Percentiles rank a stretch among this genome's conserved stretches.
Conservation (phyloP, 768 basidiomycete species). For the Termitomyces sp. region DNA sequence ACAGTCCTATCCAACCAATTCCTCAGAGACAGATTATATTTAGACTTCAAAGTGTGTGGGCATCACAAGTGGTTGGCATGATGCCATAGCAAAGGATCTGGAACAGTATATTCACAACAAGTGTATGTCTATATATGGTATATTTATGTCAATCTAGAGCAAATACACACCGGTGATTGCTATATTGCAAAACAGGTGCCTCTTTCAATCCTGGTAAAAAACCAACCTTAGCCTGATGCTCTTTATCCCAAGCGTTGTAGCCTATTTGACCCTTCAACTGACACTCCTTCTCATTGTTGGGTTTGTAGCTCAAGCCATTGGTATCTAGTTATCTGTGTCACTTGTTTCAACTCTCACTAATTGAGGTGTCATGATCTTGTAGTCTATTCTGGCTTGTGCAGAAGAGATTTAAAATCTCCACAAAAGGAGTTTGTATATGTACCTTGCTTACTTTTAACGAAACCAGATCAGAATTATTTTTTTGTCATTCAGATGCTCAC, state of each 20-base stretch:
- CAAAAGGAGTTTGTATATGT: constrained; percentile 47
- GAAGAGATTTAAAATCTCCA: constrained; percentile 57
- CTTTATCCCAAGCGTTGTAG: constrained; percentile 45
- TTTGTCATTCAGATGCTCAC: constrained; percentile 53
- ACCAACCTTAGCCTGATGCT: neutral
- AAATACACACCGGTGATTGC: constrained; percentile 69
- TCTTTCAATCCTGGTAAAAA: neutral
- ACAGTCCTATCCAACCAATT: too few relatives aligned
- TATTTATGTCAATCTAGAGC: too few relatives aligned
- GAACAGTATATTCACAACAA: too few relatives aligned
- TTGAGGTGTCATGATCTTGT: neutral
- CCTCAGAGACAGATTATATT: too few relatives aligned
- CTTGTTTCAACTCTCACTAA: neutral
- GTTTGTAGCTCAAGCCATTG: constrained; percentile 58
- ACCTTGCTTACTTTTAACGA: neutral
- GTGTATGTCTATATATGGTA: too few relatives aligned
- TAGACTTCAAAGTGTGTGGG: too few relatives aligned
- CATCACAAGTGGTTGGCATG: too few relatives aligned
- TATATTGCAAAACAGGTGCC: constrained; percentile 69
- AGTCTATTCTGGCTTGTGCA: constrained; percentile 71
- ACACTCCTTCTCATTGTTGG: constrained; percentile 67
- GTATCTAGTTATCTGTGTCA: constrained; percentile 49
- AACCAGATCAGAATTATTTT: neutral
- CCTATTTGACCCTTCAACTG: constrained; percentile 69
- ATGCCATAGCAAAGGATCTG: too few relatives aligned